These are phyloP conservation scores for Sporobolomyces roseus DNA, from an alignment of 768 basidiomycete genomes.

Conservation along the genomic window DNA sequence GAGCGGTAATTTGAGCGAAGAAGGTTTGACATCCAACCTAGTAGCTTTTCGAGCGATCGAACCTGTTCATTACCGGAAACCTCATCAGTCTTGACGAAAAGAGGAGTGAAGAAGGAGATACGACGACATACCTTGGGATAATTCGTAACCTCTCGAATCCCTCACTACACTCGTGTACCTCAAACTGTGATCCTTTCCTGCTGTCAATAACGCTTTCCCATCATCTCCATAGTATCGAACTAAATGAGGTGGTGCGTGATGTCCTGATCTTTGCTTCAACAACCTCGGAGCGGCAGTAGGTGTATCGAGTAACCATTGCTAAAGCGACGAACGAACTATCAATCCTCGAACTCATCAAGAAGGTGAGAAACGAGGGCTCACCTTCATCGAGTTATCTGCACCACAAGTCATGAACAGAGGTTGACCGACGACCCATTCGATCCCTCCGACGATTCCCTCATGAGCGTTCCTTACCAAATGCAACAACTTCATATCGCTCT, in stretches of 20 bases:
- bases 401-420: slow-evolving; percentile 83
- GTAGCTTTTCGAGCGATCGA: slow-evolving; percentile 78
- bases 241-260: slow-evolving; percentile 81
- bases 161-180: slow-evolving; percentile 88
- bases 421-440: slow-evolving; percentile 92
- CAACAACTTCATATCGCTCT: slow-evolving; percentile 70
- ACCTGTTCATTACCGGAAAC: no score
- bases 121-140: slow-evolving; percentile 84
- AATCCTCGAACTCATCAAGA: background rate
- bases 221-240: slow-evolving; percentile 96
- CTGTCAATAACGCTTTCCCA: slow-evolving; percentile 87
- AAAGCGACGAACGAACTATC: background rate
- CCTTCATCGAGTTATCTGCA: slow-evolving; percentile 93
- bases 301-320: slow-evolving; percentile 99
- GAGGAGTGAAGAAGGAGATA: no score
- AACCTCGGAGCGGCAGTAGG: slow-evolving; percentile 78
- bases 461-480: slow-evolving; percentile 86
- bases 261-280: slow-evolving; percentile 87
- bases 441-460: slow-evolving; percentile 71
- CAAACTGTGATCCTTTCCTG: slow-evolving; percentile 74
- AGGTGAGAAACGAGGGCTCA: slow-evolving; percentile 47
- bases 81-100: no score
- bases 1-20: slow-evolving; percentile 77
- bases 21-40: slow-evolving; percentile 68
- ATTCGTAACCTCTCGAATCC: slow-evolving; percentile 88